Evolutionary conservation across 192 early-diverging fungal genomes (phyloP), one percentile per base, ranked within the genome.

Genomic region (Allomyces macrogynus): DNA sequence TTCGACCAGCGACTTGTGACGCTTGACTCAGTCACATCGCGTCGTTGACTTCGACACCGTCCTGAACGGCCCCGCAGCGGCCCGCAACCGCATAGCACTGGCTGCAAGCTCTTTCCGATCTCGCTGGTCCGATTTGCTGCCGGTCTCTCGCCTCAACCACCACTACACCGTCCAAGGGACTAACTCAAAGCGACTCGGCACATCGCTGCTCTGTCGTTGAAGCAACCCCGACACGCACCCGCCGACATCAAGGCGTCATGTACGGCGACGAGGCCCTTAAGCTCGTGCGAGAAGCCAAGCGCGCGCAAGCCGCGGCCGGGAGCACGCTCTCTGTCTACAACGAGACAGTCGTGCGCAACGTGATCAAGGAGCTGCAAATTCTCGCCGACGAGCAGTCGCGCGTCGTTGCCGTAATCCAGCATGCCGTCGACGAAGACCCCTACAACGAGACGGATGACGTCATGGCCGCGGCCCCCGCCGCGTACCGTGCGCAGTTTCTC

Each of bases 201-300:
- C 3, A 7, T 8, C 32, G 32, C 32, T 40, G 32, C 32, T 40
- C 32, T 40, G 3, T 40, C 32, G 32, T 40, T 40, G 32, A 40
- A 40, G 32, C 32, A 40, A 40, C 32, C 3, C 7, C 32, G 7
- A 40, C 32, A 40, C 32, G 32, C 32, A 40, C 32, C 7, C 32
- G 32, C 32, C 32, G 7, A 40, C 0, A 40, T 40, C 32, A 40
- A 70, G 26, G 1, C 26, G 32, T 40, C 32, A 84, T 85, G 76
- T 84, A 85, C 70, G 86, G 85, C 64, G 90, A 93, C 69, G 84
- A 87, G 69, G 85, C 84, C 5, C 78, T 81, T 62, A 81, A 86
- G 65, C 82, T 95, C 25, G 83, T 85, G 18, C 84, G 86, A 27
- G 87, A 95, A 68, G 80, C 84, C 61, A 93, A 89, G 67, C 81